These are phyloP conservation scores for Aspergillus diversus DNA, from an alignment of 495 filamentous ascomycete species.

Conservation along the genomic window DNA sequence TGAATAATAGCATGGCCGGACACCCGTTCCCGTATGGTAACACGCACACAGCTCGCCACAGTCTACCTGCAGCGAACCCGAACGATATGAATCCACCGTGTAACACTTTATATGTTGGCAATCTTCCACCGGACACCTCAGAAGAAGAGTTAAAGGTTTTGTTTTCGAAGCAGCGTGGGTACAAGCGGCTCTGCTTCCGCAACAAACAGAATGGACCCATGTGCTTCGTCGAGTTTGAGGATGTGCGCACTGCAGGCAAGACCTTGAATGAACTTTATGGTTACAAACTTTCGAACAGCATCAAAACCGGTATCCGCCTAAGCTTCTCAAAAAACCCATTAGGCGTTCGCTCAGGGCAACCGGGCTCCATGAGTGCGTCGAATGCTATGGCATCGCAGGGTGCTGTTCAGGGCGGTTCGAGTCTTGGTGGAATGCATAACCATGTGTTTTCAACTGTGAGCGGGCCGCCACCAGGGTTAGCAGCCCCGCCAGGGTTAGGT, in stretches of 20 bases:
- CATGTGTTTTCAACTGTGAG: slow-evolving; percentile 71
- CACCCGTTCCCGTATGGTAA: slow-evolving; percentile 58
- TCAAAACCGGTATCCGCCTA: slow-evolving; percentile 95
- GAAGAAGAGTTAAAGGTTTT: slow-evolving; percentile 96
- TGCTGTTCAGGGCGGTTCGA: slow-evolving; percentile 48
- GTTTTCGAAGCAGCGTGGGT: slow-evolving; percentile 93
- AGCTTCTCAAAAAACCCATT: slow-evolving; percentile 98
- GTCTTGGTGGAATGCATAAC: slow-evolving; percentile 59
- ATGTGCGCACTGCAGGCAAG: slow-evolving; percentile 91
- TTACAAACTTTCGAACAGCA: slow-evolving; percentile 83
- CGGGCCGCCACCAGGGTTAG: slow-evolving; percentile 74
- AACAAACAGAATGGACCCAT: slow-evolving; percentile 98
- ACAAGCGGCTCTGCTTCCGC: slow-evolving; percentile 95
- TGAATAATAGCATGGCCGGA: slow-evolving; percentile 49
- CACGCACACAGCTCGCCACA: slow-evolving; percentile 66
- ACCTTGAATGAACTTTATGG: slow-evolving; percentile 92
- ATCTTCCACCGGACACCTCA: slow-evolving; percentile 89
- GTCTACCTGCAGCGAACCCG: slow-evolving; percentile 87
- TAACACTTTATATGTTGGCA: slow-evolving; percentile 97
- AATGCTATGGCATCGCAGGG: slow-evolving; percentile 55
- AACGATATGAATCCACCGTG: slow-evolving; percentile 98
- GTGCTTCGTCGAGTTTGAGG: slow-evolving; percentile 99
- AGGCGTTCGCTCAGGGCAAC: slow-evolving; percentile 82
- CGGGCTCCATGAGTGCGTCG: slow-evolving; percentile 55
- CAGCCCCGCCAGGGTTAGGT: slow-evolving; percentile 68